Base-by-base conservation (phyloP, 495 filamentous ascomycete genomes). In the Neurospora sp. region DNA sequence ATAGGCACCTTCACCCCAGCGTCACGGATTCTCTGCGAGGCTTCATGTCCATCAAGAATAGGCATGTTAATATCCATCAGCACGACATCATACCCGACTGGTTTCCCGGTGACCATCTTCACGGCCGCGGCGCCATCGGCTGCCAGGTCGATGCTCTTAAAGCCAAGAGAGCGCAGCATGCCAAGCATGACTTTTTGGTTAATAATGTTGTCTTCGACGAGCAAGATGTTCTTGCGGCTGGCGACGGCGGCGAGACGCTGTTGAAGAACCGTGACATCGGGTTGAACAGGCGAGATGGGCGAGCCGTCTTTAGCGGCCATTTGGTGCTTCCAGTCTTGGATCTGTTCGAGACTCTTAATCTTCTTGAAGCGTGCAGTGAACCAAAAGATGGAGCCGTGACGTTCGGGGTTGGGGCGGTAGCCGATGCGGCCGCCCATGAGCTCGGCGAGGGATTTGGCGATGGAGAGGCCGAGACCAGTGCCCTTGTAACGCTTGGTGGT, bases 401-500 rank as follows among this genome's bases (percentile, higher is more conserved):
- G 82, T 2, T 84, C 81, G 1, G 84, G 83, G 71, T 91, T 90
- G 0, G 87, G 82, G 3, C 82, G 82, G 72, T 88, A 85, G 1
- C 83, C 79, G 65, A 96, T 90, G 4, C 84, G 82, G 7, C 93
- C 93, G 53, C 87, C 86, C 90, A 94, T 93, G 71, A 95, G 77
- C 48, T 84, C 87, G 38, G 90, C 87, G 3, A 96, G 85, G 70
- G 93, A 91, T 44, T 90, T 88, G 75, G 91, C 92, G 70, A 96
- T 96, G 68, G 89, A 92, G 20, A 96, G 77, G 16, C 93, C 93
- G 1, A 96, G 82, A 9, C 93, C 93, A 18, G 93, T 95, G 8
- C 93, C 93, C 70, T 91, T 91, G 78, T 90, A 93, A 61, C 90
- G 91, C 75, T 93, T 94, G 74, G 89, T 93, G 31, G 93, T 84